A percentile compares a stretch with the other conserved stretches of the same genome.
phyloP scores from a whole-genome alignment of 768 basidiomycete genomes.

The Lenzites betulinus region DNA sequence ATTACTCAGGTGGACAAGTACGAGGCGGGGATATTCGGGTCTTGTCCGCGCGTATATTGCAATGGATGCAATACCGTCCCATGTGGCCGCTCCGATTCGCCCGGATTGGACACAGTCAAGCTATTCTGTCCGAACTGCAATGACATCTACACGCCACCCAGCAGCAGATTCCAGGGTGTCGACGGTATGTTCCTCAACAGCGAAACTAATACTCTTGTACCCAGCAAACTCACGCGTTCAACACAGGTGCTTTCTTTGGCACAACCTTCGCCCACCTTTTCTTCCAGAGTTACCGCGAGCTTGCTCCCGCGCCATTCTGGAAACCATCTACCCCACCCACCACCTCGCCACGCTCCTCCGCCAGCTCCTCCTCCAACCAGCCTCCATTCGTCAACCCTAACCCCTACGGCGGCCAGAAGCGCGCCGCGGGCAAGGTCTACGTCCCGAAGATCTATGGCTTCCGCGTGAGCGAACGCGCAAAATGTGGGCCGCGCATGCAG shows the following conservation, averaged over 20 bases:
- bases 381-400: constrained; percentile 84
- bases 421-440: constrained; percentile 85
- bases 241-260: constrained; percentile 94
- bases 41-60: constrained; percentile 96
- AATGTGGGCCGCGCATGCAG: constrained; percentile 94
- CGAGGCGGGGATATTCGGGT: constrained; percentile 87
- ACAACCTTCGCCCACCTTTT: constrained; percentile 98
- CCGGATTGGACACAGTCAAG: constrained; percentile 96
- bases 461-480: constrained; percentile 93
- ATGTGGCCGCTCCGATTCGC: constrained; percentile 93
- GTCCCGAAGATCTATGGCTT: constrained; percentile 95
- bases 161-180: constrained; percentile 92
- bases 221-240: constrained; percentile 5
- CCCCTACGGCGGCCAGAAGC: constrained; percentile 86
- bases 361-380: constrained; percentile 38
- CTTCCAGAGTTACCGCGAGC: constrained; percentile 96
- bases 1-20: constrained; percentile 86
- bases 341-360: constrained; percentile 51
- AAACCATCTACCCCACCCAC: constrained; percentile 59
- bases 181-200: constrained; percentile 71
- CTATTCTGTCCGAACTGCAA: constrained; percentile 98
- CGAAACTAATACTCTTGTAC: no score
- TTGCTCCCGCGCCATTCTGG: constrained; percentile 93
- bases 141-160: constrained; percentile 94
- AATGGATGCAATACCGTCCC: constrained; percentile 87